phyloP scores from a whole-genome alignment of 75 land plant species.

The Pinus tabuliformis region DNA sequence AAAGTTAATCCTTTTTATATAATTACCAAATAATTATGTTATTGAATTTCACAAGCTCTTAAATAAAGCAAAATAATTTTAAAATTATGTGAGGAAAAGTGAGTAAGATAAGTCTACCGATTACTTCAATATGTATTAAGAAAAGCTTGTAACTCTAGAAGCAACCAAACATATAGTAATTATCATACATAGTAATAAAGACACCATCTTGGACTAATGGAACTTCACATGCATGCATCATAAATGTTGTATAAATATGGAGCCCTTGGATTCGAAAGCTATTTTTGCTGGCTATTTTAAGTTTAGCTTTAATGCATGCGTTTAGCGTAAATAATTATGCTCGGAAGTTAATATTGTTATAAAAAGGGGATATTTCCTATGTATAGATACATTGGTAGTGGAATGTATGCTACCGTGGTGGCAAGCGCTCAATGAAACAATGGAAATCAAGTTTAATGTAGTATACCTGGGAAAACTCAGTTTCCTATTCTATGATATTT shows the following conservation, averaged over 20 bases:
- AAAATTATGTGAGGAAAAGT: no score
- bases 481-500: no score
- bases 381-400: background rate
- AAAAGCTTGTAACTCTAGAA: background rate
- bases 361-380: background rate
- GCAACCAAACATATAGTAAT: background rate
- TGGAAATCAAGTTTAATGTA: no score
- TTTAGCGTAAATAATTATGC: background rate
- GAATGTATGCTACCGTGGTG: no score
- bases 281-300: background rate
- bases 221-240: background rate
- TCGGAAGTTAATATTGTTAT: background rate
- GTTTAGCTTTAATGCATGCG: background rate
- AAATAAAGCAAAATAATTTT: background rate
- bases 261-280: background rate
- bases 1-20: background rate
- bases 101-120: background rate
- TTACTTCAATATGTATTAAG: background rate
- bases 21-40: background rate
- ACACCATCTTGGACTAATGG: background rate
- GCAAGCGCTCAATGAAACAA: no score
- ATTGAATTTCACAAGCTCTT: background rate
- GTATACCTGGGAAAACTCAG: no score
- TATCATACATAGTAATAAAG: background rate
- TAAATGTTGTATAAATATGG: no score